These are phyloP conservation scores for Boletus subcaerulescens DNA, from an alignment of 768 basidiomycete species.

Conservation along the genomic window DNA sequence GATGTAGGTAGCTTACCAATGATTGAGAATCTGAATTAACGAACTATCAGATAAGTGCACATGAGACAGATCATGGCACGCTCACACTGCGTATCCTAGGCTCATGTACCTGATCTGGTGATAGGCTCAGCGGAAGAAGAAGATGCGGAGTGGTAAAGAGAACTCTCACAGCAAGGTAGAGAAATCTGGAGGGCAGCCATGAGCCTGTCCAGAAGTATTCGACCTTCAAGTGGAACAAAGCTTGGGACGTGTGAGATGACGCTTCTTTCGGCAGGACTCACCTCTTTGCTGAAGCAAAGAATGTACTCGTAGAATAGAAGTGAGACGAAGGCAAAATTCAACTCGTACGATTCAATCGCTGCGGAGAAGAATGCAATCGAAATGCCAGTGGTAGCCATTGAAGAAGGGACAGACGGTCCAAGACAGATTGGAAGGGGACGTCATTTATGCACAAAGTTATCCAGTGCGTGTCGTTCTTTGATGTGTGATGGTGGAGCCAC, in stretches of 20 bases:
- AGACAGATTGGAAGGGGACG: neutral
- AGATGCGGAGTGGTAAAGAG: neutral
- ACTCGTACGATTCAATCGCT: neutral
- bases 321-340: neutral
- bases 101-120: slow-evolving; percentile 7
- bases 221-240: neutral
- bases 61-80: neutral
- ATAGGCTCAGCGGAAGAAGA: neutral
- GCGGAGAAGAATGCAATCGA: neutral
- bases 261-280: neutral
- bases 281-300: slow-evolving; percentile 6
- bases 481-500: too few relatives aligned
- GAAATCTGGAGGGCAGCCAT: slow-evolving; percentile 6
- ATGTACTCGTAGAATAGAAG: slow-evolving; percentile 6
- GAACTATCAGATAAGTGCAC: neutral
- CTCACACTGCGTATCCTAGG: slow-evolving; percentile 4
- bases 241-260: neutral
- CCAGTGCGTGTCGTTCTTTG: too few relatives aligned
- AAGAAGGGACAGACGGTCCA: neutral
- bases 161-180: slow-evolving; percentile 2
- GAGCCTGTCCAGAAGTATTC: slow-evolving; percentile 3
- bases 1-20: neutral
- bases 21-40: neutral
- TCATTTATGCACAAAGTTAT: neutral
- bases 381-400: too few relatives aligned